Evolutionary conservation across 2,329 filamentous ascomycete genomes (phyloP).

Genomic region (Calonectria fujianensis): DNA sequence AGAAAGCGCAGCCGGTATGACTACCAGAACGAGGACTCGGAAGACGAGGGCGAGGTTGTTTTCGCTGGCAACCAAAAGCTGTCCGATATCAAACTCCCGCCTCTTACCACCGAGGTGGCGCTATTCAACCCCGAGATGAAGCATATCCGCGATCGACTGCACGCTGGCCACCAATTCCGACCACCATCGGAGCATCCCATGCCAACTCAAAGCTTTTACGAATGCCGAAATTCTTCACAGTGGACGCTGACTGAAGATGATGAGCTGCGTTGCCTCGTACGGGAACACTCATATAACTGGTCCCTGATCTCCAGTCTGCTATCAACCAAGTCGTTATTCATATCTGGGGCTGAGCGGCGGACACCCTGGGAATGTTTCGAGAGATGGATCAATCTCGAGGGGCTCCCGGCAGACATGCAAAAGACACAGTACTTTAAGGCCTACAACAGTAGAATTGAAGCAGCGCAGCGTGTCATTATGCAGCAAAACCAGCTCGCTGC

Average conservation of each 20-base stretch:
- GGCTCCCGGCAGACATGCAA: constrained; percentile 92
- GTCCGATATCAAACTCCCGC: constrained; percentile 71
- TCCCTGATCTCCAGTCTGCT: constrained; percentile 91
- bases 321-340: constrained; percentile 82
- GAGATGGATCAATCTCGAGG: constrained; percentile 94
- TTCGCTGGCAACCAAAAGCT: constrained; percentile 73
- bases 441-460: constrained; percentile 77
- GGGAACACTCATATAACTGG: constrained; percentile 98
- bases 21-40: constrained; percentile 83
- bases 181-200: constrained; percentile 94
- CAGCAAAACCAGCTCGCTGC: constrained; percentile 71
- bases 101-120: constrained; percentile 85
- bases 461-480: constrained; percentile 73
- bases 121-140: constrained; percentile 94
- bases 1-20: constrained; percentile 88
- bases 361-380: constrained; percentile 99
- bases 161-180: constrained; percentile 93
- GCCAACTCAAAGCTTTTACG: constrained; percentile 93
- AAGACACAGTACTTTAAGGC: constrained; percentile 96
- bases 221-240: constrained; percentile 89
- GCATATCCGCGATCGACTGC: constrained; percentile 89
- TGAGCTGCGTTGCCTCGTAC: constrained; percentile 87
- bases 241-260: constrained; percentile 96
- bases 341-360: constrained; percentile 90
- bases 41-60: constrained; percentile 74